Evolutionary conservation across 2,329 filamentous ascomycete genomes (phyloP), one percentile per base, ranked within the genome.

Genomic region (Thyridium curvatum): DNA sequence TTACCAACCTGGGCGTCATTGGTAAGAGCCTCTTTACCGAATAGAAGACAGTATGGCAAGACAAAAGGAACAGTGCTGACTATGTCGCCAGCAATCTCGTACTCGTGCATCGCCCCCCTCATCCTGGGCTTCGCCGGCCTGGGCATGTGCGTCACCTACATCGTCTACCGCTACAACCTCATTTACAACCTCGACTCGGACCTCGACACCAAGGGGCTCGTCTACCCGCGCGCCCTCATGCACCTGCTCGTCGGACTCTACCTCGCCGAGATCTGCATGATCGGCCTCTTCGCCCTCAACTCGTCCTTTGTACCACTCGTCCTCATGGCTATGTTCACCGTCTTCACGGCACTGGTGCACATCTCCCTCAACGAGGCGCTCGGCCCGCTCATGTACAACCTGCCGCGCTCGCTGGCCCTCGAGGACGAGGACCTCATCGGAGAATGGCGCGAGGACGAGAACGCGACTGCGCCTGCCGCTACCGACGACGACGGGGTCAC

Each of bases 191-290:
- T 79, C 35, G 84, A 89, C 48, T 75, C 84, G 12, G 70, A 80
- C 45, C 80, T 94, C 46, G 90, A 97, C 55, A 95, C 89, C 35
- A 87, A 87, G 53, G 91, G 93, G 35, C 79, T 91, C 16, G 81
- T 88, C 52, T 97, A 95, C 56, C 84, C 88, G 2, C 84, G 87
- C 17, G 90, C 87, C 5, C 72, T 97, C 32, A 87, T 95, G 67
- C 90, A 97, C 45, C 74, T 93, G 26, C 78, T 91, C 32, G 77
- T 82, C 3, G 88, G 89, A 38, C 71, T 93, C 35, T 95, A 95
- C 60, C 66, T 95, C 12, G 77, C 82, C 1, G 81, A 91, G 51
- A 64, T 90, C 40, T 90, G 85, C 58, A 67, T 95, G 50, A 78
- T 94, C 45, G 88, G 88, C 38, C 73, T 95, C 30, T 93, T 94